Evolutionary conservation across 2,329 filamentous ascomycete species (phyloP), one percentile per base, ranked within the genome.

Genomic region (Fusarium annulatum): DNA sequence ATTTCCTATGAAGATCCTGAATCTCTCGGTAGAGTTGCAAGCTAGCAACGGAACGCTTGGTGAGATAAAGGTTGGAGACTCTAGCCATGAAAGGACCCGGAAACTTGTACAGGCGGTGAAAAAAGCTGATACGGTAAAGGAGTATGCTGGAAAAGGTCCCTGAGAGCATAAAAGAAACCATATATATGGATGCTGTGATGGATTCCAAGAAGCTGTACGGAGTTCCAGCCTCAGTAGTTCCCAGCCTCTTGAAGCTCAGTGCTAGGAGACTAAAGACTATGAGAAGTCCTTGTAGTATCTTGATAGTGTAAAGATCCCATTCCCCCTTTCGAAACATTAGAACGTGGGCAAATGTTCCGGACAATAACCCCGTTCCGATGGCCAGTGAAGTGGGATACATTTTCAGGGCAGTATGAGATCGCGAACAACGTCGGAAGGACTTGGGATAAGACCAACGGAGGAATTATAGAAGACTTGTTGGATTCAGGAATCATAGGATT

Each of bases 381-480:
- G 30, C 48, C 6, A 51, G 16, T 33, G 5, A 34, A 18, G 30
- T 34, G 2, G 48, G 30, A 4, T 23, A 51, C 48, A 49, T 49
- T 49, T 4, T 49, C 2, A 7, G 16, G 16, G 7, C 14, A 2
- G 19, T 6, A 3, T 45, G 18, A 7, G n/a, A 3, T 23, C 5
- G 7, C 7, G 10, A 5, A 9, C 6, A 23, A 9, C 6, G 9
- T 23, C 15, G 15, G 42, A 43, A 23, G 16, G 10, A 26, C 0
- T 42, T 45, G 9, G n/a, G 1, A 7, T 0, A 18, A 18, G 4
- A 18, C n/a, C 1, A 3, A 26, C 1, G 7, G 42, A 1, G 5
- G 8, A 0, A 15, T 26, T 12, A 45, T 45, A 45, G 4, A 18
- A 45, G 16, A 18, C 7, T 9, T 18, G 16, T 0, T 12, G 7